These are phyloP conservation scores for Quercus phellos DNA, from an alignment of 331 rosid species.

Conservation along the genomic window DNA sequence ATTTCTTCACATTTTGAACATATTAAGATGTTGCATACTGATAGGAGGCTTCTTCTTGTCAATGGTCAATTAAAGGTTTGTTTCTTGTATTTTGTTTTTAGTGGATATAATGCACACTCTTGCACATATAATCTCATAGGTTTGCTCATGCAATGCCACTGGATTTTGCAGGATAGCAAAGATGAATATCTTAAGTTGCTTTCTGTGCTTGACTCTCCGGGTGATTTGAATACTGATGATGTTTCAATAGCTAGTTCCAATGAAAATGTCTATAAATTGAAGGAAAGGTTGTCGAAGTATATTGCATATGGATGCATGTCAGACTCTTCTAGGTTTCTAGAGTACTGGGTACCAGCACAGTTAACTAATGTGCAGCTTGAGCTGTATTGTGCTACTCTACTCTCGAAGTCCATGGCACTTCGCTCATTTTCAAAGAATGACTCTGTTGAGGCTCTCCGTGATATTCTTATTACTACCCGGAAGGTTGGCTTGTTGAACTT, in stretches of 20 bases:
- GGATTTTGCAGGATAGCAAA: conserved; percentile 54
- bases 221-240: conserved; percentile 19
- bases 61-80: conserved; percentile 54
- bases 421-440: conserved; percentile 48
- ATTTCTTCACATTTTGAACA: conserved; percentile 35
- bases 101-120: too few species aligned
- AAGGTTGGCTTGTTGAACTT: conserved; percentile 60
- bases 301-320: conserved; percentile 42
- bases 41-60: conserved; percentile 51
- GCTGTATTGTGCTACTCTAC: conserved; percentile 73
- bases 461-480: conserved; percentile 45
- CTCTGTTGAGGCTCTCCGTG: conserved; percentile 50
- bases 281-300: conserved; percentile 51
- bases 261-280: conserved; percentile 42
- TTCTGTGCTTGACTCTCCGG: conserved; percentile 37
- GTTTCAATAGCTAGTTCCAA: conserved; percentile 27
- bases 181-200: conserved; percentile 42
- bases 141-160: conserved; percentile 24
- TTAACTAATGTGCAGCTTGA: conserved; percentile 81
- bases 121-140: background rate
- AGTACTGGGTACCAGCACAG: conserved; percentile 91
- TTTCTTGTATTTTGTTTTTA: conserved; percentile 12
- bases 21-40: conserved; percentile 37
- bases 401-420: conserved; percentile 54
- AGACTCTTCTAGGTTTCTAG: conserved; percentile 56